A percentile compares a stretch with the other conserved stretches of the same genome.
Evolutionary conservation across 1,284 basidiomycete genomes (phyloP).

Genomic region (Malassezia slooffiae): DNA sequence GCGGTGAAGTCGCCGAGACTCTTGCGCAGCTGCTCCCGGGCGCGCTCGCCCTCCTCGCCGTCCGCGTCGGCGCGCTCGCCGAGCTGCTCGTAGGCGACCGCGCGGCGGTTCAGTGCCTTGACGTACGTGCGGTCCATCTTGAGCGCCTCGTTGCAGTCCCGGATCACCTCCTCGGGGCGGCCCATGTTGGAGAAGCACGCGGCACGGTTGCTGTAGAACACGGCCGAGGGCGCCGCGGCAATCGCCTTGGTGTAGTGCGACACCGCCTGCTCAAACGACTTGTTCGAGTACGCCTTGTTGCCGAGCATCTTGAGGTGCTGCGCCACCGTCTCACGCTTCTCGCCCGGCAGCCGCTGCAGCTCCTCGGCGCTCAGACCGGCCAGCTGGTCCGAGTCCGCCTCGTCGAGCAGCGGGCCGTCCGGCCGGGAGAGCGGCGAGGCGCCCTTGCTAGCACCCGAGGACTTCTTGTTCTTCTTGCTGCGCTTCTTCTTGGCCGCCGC

Average conservation of each 20-base stretch:
- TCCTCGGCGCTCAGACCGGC: conserved; percentile 31
- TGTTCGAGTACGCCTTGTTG: conserved; percentile 74
- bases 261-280: conserved; percentile 66
- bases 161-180: conserved; percentile 70
- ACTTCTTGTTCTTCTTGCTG: conserved; percentile 30
- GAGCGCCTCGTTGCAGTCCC: conserved; percentile 81
- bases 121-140: conserved; percentile 74
- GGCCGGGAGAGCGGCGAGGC: conserved; percentile 12
- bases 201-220: conserved; percentile 94
- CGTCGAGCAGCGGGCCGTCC: conserved; percentile 38
- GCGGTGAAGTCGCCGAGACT: conserved; percentile 70
- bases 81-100: conserved; percentile 70
- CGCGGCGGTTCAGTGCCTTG: conserved; percentile 90
- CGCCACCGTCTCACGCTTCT: conserved; percentile 58
- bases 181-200: conserved; percentile 90
- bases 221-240: conserved; percentile 81
- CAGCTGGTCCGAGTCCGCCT: conserved; percentile 36
- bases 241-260: conserved; percentile 67
- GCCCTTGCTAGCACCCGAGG: conserved; percentile 16
- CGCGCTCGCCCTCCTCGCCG: conserved; percentile 30
- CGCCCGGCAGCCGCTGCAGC: conserved; percentile 29
- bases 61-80: conserved; percentile 61
- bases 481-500: conserved; percentile 40
- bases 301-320: conserved; percentile 74
- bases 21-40: conserved; percentile 25